Base-by-base conservation (phyloP, 805 yeast genomes). In the Jamesozyma rosinii region DNA sequence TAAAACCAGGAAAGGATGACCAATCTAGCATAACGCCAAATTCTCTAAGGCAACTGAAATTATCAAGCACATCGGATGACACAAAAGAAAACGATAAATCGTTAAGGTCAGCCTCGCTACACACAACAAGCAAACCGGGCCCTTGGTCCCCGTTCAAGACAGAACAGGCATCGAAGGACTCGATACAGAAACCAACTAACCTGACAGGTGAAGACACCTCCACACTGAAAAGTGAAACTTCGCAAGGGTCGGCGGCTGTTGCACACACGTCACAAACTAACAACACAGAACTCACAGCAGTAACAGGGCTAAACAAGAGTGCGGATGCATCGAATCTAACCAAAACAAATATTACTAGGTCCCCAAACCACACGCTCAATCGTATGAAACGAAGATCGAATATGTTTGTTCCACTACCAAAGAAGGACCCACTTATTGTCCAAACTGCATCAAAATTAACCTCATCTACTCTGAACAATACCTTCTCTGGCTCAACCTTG, bases 331-430 rank as follows among this genome's bases (percentile, higher is more conserved):
- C 38, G 6, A 27, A 14, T 20, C 17, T 26, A 11, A 15, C 15
- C 2, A 33, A 18, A 9, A 6, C 15, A 1, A 27, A 27, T 3
- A 29, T 20, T 3, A 35, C 5, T 14, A 40, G 21, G n/a, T 44
- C 42, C 20, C 44, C 43, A 21, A 41, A 44, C n/a, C 32, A 22
- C 14, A 40, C 43, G 5, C 8, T 43, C 13, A 37, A 31, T 35
- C 44, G 45, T 27, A 32, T 37, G 8, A 56, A 56, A 38, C 47
- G 64, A 38, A 53, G 63, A 40, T 57, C 63, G 8, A 59, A 59
- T 42, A 53, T 61, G 59, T 62, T 59, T 48, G 57, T 58, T 9
- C 66, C 66, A 4, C 43, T 62, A 33, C 66, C 66, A 1, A 55
- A 53, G 29, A 61, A 61, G 42, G 62, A 59, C 46, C 65, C 64